Base-by-base conservation (phyloP, 1,284 basidiomycete species). In the Leccinum angustisporum region DNA sequence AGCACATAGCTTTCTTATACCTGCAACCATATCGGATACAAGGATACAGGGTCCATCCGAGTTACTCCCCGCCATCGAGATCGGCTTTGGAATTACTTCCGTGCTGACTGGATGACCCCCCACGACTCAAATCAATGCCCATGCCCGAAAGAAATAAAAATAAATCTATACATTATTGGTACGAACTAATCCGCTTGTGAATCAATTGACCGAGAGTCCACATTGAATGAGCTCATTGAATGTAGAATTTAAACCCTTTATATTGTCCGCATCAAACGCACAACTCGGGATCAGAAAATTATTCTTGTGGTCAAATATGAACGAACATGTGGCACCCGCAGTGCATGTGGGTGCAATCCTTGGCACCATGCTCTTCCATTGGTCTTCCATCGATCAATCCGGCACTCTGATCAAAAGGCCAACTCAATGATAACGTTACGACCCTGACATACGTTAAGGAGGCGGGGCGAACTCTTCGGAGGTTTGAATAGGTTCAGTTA, bases 1-100 rank as follows among this genome's bases (percentile, higher is more conserved):
- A 34, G 31, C 36, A 6, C 46, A 25, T 31, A 2, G 38, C n/a
- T 16, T 31, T 58, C 34, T 66, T 63, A 66, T 63, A 63, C 30
- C 27, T 58, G 48, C 3, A 33, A 34, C 21, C 14, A n/a, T 21
- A 31, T 27, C 8, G 31, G 43, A 13, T n/a, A 43, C 9, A 43
- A 43, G 16, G 40, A 43, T 18, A 46, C 18, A 50, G 8, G 18
- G 4, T 54, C 30, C 27, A 54, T 34, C 8, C 27, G 11, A 38
- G 5, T 34, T 18, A 18, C 18, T 53, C 4, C 18, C 13, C 18
- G 11, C 52, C 43, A 18, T 5, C n/a, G 9, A 21, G 11, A 2
- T 16, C 21, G 48, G 13, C 25, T 8, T 16, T 14, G 27, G 25
- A 53, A 4, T 25, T 10, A 5, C 51, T 30, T 31, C 16, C 13